phyloP scores from a whole-genome alignment of 1,284 basidiomycete species.

The Rugosomyces carneus region DNA sequence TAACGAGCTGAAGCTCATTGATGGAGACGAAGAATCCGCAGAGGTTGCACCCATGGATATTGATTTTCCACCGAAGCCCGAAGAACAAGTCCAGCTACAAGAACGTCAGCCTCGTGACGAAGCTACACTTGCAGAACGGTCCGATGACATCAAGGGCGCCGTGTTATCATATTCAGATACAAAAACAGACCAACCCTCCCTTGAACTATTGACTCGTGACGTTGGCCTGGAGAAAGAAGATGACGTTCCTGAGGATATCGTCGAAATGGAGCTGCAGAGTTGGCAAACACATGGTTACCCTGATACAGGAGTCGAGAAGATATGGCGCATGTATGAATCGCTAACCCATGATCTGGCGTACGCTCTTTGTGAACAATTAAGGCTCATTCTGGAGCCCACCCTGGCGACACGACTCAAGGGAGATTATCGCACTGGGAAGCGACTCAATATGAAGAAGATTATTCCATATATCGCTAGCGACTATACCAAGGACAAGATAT shows the following conservation, averaged over 20 bases:
- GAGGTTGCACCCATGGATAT: conserved; percentile 42
- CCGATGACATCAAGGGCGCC: conserved; percentile 41
- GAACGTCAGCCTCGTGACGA: conserved; percentile 22
- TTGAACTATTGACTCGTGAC: conserved; percentile 22
- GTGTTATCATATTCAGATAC: conserved; percentile 29
- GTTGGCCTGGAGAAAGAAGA: conserved; percentile 34
- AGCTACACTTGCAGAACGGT: conserved; percentile 24
- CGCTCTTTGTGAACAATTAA: conserved; percentile 91
- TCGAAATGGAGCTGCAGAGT: conserved; percentile 60
- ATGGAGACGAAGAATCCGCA: conserved; percentile 43
- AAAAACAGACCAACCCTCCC: conserved; percentile 20
- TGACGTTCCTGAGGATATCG: conserved; percentile 32
- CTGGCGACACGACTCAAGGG: conserved; percentile 92
- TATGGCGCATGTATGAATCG: conserved; percentile 90
- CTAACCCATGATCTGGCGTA: conserved; percentile 91
- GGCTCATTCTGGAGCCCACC: conserved; percentile 94
- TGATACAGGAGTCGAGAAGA: conserved; percentile 55
- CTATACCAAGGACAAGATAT: conserved; percentile 99
- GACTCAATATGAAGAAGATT: conserved; percentile 99
- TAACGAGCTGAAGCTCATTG: conserved; percentile 72
- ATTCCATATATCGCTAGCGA: conserved; percentile 98
- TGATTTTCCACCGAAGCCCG: conserved; percentile 28
- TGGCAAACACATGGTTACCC: conserved; percentile 61
- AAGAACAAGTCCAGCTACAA: conserved; percentile 24
- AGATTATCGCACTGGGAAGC: conserved; percentile 97